These are phyloP conservation scores for Otatea glauca DNA, from an alignment of 176 grass and related monocot species.

Conservation along the genomic window DNA sequence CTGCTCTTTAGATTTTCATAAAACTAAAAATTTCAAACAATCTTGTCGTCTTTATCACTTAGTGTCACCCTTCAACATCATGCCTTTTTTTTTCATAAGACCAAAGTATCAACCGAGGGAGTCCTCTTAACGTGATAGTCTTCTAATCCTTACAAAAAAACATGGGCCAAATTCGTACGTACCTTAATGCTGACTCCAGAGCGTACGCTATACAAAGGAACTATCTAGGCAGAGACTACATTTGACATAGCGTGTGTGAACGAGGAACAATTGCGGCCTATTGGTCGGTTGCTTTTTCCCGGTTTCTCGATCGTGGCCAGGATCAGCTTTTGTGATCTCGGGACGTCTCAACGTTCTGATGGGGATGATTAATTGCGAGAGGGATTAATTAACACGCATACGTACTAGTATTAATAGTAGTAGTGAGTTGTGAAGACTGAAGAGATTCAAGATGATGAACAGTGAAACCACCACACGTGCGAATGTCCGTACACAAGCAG, in stretches of 20 bases:
- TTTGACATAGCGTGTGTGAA: background rate
- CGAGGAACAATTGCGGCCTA: background rate
- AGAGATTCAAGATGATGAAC: background rate
- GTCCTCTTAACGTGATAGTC: no score
- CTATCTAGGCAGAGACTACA: background rate
- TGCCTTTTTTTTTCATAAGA: no score
- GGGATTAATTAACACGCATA: background rate
- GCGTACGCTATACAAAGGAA: background rate
- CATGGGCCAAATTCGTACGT: no score
- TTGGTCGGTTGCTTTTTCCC: conserved; percentile 8
- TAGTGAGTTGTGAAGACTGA: no score
- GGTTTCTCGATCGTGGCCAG: background rate
- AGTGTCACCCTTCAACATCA: no score
- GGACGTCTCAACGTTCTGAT: background rate
- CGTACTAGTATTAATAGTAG: no score
- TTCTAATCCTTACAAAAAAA: no score
- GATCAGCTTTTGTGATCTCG: background rate
- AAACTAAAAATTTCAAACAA: no score
- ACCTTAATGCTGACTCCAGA: background rate
- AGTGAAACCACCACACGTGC: conserved; percentile 28
- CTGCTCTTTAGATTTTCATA: no score
- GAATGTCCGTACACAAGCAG: conserved; percentile 34
- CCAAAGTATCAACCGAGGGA: no score
- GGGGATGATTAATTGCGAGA: background rate
- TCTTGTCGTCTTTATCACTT: no score